These are phyloP conservation scores for Mrakiaceae sp. DNA, from an alignment of 1,284 basidiomycete species.

Conservation along the genomic window DNA sequence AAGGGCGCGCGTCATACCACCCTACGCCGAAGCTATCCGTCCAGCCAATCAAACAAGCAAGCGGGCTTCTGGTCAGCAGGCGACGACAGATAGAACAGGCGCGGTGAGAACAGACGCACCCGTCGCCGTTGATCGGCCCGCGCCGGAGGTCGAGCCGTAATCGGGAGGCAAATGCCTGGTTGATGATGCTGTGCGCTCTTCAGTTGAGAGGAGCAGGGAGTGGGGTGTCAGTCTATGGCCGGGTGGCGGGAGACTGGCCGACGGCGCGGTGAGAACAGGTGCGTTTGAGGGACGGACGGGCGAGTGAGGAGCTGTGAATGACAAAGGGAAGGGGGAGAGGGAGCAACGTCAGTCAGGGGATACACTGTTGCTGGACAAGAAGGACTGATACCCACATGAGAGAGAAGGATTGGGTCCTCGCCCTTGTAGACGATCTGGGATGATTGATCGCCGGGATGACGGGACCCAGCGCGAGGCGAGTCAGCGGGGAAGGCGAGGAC, in stretches of 20 bases:
- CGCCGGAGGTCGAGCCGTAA: slow-evolving; percentile 12
- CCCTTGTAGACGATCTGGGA: slow-evolving; percentile 15
- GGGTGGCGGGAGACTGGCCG: neutral
- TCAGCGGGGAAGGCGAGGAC: neutral
- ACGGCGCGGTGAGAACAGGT: neutral
- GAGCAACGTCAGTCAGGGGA: neutral
- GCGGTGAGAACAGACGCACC: neutral
- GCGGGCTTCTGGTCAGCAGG: too few species aligned
- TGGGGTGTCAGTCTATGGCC: neutral
- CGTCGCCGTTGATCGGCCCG: slow-evolving; percentile 11
- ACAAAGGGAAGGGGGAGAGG: too few species aligned
- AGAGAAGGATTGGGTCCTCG: slow-evolving; percentile 13
- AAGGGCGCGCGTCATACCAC: slow-evolving; percentile 11
- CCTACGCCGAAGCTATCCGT: slow-evolving; percentile 13
- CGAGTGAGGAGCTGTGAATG: slow-evolving; percentile 9
- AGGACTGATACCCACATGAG: slow-evolving; percentile 3
- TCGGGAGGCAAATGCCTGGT: slow-evolving; percentile 13
- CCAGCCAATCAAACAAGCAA: too few species aligned
- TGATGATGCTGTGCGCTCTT: slow-evolving; percentile 17
- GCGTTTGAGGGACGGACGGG: neutral
- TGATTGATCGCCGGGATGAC: neutral
- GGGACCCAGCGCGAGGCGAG: neutral
- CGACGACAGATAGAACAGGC: too few species aligned
- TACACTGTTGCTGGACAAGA: neutral
- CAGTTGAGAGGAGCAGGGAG: neutral